These are phyloP conservation scores for Heterobasidion annosum DNA, from an alignment of 1,284 basidiomycete genomes.

Conservation along the genomic window DNA sequence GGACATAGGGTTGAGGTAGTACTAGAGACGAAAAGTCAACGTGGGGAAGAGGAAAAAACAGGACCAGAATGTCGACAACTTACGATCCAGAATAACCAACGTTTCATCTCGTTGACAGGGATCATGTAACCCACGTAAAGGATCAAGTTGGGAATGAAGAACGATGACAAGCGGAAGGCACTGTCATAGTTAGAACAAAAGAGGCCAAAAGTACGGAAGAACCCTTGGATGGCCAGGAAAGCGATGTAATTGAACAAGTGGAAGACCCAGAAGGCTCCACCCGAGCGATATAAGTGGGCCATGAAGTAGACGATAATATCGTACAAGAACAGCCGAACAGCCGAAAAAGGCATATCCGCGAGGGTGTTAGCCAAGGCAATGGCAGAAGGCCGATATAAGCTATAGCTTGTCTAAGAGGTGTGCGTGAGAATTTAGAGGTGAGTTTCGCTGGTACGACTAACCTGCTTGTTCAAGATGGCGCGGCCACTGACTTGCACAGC, in stretches of 20 bases:
- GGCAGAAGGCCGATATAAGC: constrained; percentile 76
- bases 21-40: constrained; percentile 25
- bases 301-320: constrained; percentile 74
- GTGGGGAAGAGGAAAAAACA: background rate
- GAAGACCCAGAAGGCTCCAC: constrained; percentile 65
- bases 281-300: constrained; percentile 50
- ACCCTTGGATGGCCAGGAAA: constrained; percentile 61
- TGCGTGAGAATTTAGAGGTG: background rate
- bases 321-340: constrained; percentile 54
- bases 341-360: constrained; percentile 71
- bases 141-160: constrained; percentile 60
- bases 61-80: constrained; percentile 14
- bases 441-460: constrained; percentile 11
- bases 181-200: constrained; percentile 56
- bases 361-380: constrained; percentile 67
- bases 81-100: constrained; percentile 86
- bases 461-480: constrained; percentile 59
- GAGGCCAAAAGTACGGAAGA: constrained; percentile 66
- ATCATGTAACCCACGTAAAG: constrained; percentile 69
- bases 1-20: constrained; percentile 67
- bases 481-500: constrained; percentile 70
- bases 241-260: constrained; percentile 56
- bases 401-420: constrained; percentile 56
- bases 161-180: constrained; percentile 50
- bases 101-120: constrained; percentile 70